These are phyloP conservation scores for Acanthamoeba royreba DNA, from an alignment of 208 protist species.

Conservation along the genomic window DNA sequence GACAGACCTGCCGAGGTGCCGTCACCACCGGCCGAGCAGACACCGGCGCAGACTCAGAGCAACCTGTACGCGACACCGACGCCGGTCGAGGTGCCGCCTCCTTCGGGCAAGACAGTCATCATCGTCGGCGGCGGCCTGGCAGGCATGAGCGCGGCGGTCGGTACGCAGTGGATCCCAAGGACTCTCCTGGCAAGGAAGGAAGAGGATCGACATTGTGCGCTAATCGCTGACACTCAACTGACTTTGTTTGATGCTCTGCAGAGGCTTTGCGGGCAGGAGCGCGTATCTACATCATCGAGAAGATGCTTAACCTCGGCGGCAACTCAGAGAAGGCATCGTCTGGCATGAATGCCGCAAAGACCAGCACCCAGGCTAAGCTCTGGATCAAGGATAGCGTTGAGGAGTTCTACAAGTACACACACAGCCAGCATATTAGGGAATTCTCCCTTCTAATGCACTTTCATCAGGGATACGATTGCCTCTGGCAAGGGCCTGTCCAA, in stretches of 20 bases:
- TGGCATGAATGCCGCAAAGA: constrained; percentile 92
- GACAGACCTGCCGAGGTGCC: no score
- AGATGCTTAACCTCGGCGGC: constrained; percentile 86
- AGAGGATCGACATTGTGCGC: no score
- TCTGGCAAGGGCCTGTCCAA: constrained; percentile 22
- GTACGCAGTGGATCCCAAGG: not conserved
- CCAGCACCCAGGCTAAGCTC: constrained; percentile 83
- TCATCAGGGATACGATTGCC: constrained; percentile 4
- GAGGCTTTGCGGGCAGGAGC: constrained; percentile 76
- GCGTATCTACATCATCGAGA: constrained; percentile 89
- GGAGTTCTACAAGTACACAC: constrained; percentile 64
- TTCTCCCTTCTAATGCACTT: not conserved
- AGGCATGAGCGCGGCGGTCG: constrained; percentile 66
- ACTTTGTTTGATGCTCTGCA: not conserved
- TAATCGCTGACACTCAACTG: no score
- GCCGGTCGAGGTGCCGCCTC: not conserved
- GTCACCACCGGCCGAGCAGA: no score
- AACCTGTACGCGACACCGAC: no score
- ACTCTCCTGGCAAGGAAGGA: not conserved
- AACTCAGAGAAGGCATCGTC: constrained; percentile 95
- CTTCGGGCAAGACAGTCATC: constrained; percentile 46
- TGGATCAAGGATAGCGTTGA: constrained; percentile 80
- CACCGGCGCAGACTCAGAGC: no score
- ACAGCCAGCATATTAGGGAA: not conserved
- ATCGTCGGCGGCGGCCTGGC: constrained; percentile 78